Conservation (phyloP, 148 eudicot species). For the Agrostemma githago region DNA sequence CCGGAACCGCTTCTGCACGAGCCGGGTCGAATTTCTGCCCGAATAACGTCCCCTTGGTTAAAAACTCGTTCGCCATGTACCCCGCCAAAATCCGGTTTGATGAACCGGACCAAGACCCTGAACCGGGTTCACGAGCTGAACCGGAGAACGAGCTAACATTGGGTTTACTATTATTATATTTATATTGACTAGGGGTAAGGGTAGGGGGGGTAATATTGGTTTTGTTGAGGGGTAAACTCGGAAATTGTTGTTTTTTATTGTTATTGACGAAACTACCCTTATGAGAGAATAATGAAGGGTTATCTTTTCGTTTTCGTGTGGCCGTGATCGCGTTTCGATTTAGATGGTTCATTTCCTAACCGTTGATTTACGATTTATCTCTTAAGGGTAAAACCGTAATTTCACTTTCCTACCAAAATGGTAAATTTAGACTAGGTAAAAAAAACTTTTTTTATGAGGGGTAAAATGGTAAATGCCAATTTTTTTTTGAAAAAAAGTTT, state of each 20-base stretch:
- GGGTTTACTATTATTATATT: slow-evolving; percentile 4
- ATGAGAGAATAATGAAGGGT: slow-evolving; percentile 18
- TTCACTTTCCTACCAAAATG: background rate
- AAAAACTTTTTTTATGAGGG: background rate
- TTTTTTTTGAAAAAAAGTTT: background rate
- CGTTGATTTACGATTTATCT: slow-evolving; percentile 25
- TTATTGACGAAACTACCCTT: slow-evolving; percentile 24
- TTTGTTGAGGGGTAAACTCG: slow-evolving; percentile 5
- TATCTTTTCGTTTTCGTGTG: slow-evolving; percentile 61
- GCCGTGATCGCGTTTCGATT: slow-evolving; percentile 35
- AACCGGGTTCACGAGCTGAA: slow-evolving; percentile 20
- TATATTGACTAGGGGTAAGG: background rate
- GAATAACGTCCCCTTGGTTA: slow-evolving; percentile 57
- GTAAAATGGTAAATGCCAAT: background rate
- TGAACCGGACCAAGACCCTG: background rate
- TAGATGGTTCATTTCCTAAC: slow-evolving; percentile 46
- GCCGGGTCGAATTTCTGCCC: slow-evolving; percentile 66
- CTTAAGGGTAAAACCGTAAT: background rate
- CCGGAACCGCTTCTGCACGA: slow-evolving; percentile 40
- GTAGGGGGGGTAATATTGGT: background rate
- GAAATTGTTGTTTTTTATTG: slow-evolving; percentile 1
- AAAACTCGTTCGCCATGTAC: slow-evolving; percentile 69
- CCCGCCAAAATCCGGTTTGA: slow-evolving; percentile 69
- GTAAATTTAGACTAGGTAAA: background rate
- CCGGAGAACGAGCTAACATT: slow-evolving; percentile 3